phyloP scores from a whole-genome alignment of 2,329 filamentous ascomycete genomes.

The Aureobasidium sp. region DNA sequence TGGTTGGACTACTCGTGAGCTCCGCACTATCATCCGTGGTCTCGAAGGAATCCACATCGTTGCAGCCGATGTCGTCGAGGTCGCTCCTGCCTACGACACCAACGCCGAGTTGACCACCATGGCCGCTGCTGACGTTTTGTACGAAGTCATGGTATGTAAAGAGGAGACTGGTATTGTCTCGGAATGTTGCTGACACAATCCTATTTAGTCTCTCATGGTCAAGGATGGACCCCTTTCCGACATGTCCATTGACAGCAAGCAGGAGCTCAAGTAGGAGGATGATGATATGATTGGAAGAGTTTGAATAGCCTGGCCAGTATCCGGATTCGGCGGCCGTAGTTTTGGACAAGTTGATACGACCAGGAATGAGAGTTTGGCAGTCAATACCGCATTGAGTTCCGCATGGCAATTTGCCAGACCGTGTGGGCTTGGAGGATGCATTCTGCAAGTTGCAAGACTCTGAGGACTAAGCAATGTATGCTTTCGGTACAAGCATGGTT shows the following conservation, averaged over 20 bases:
- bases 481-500: too few relatives aligned
- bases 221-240: slow-evolving; percentile 62
- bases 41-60: slow-evolving; percentile 63
- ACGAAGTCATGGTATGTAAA: slow-evolving; percentile 57
- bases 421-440: not conserved
- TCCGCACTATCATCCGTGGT: slow-evolving; percentile 64
- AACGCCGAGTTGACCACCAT: slow-evolving; percentile 69
- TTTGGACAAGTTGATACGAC: not conserved
- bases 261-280: slow-evolving; percentile 9
- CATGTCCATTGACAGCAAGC: slow-evolving; percentile 6
- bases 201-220: slow-evolving; percentile 59
- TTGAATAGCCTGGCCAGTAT: not conserved
- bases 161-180: not conserved
- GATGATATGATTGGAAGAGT: not conserved
- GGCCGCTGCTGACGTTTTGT: slow-evolving; percentile 61
- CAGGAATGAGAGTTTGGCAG: not conserved
- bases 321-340: not conserved
- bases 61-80: slow-evolving; percentile 66
- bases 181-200: not conserved
- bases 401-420: not conserved
- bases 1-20: slow-evolving; percentile 67
- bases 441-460: too few relatives aligned
- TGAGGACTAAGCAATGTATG: too few relatives aligned
- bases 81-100: slow-evolving; percentile 65
- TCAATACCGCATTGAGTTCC: not conserved